Evolutionary conservation across 371 early-diverging fungal genomes (phyloP), one percentile per base, ranked within the genome.

Genomic region (Globomyces sp.): DNA sequence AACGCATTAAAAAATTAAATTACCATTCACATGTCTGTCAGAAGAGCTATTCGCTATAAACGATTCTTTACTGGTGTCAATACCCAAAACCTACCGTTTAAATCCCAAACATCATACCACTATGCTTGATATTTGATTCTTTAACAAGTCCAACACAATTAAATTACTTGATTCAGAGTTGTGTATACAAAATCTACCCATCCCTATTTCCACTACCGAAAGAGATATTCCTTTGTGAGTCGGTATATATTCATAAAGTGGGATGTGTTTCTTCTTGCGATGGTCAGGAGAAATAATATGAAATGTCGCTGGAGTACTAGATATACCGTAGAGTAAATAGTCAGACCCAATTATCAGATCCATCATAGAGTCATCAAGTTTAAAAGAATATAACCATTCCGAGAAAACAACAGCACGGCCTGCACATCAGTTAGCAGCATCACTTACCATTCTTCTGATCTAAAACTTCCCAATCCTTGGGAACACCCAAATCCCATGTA

Each of bases 291-390:
- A 83, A 34, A 91, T 70, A 59, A 76, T 77, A 68, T 87, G 86
- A n/a, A 91, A 77, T 1, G 87, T 86, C 4, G 88, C 85, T 10
- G 91, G 91, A 66, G 83, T 85, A 42, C 88, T 87, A 0, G 89
- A 84, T 6, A 90, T 78, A 4, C 78, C 84, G 69, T 80, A 87
- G 1, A 90, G 43, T 13, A 57, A n/a, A 34, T 57, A 57, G 37
- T 69, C 67, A 1, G 81, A 82, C 8, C 81, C 66, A 11, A 81
- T 68, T 10, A 86, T 77, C 58, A 87, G 82, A 69, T 90, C 89
- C 68, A 89, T 63, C 0, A 87, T 86, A 34, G 86, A 83, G 9
- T 87, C 86, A 5, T 87, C 87, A 37, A 89, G 75, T 66, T 85
- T 83, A 76, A 91, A 91, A 24, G 79, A 77, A 64, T 89, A 87